Evolutionary conservation across 768 basidiomycete genomes (phyloP).

Genomic region (Tubosaeta sp.): DNA sequence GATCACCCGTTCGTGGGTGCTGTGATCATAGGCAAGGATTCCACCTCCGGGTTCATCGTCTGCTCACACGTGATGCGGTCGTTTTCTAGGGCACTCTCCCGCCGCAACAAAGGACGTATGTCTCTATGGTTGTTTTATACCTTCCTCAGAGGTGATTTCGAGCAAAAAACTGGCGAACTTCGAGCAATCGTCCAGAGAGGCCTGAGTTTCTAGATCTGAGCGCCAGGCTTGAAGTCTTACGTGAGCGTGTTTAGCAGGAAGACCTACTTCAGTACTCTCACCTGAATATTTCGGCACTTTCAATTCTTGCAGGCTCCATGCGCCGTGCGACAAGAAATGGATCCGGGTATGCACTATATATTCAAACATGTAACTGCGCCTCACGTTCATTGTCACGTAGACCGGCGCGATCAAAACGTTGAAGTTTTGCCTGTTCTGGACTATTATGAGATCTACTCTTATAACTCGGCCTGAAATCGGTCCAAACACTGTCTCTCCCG

Average conservation of each 20-base stretch:
- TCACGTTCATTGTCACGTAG: background rate
- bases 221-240: too few relatives aligned
- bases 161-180: too few relatives aligned
- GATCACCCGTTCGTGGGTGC: conserved; percentile 76
- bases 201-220: too few relatives aligned
- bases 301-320: background rate
- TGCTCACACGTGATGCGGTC: background rate
- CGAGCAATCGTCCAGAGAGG: too few relatives aligned
- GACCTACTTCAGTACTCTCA: background rate
- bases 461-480: background rate
- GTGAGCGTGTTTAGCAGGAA: background rate
- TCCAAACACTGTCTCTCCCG: background rate
- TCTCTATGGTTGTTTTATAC: too few relatives aligned
- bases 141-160: too few relatives aligned
- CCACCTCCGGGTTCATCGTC: background rate
- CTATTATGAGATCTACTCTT: background rate
- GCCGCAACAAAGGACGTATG: too few relatives aligned
- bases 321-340: background rate
- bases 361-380: background rate
- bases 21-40: conserved; percentile 61
- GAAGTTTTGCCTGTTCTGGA: background rate
- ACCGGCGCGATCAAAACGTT: background rate
- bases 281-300: background rate
- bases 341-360: background rate
- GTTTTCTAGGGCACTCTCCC: conserved; percentile 52